Percentiles rank a stretch among this genome's conserved stretches.
phyloP scores from a whole-genome alignment of 2,329 filamentous ascomycete species.

The Exophiala sp. region DNA sequence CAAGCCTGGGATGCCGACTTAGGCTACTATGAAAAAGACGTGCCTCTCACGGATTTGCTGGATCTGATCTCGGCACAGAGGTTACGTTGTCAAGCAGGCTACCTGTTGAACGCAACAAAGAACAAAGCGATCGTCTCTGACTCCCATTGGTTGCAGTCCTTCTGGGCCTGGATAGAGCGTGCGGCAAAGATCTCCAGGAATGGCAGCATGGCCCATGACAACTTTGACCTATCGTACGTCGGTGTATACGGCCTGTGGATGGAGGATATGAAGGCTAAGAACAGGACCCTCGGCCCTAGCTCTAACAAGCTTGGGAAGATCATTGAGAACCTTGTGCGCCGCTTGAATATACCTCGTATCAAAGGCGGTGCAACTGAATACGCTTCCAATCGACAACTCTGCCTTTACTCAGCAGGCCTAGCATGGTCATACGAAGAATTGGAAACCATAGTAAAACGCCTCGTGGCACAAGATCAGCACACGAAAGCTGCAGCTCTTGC shows the following conservation, averaged over 20 bases:
- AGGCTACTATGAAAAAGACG: conserved; percentile 24
- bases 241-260: conserved; percentile 59
- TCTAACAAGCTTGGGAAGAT: conserved; percentile 31
- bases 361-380: conserved; percentile 51
- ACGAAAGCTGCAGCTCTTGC: conserved; percentile 63
- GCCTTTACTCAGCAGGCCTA: conserved; percentile 58
- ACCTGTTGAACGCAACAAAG: conserved; percentile 50
- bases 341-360: conserved; percentile 51
- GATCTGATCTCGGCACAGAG: conserved; percentile 44
- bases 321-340: conserved; percentile 50
- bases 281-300: conserved; percentile 18
- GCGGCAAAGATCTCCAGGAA: conserved; percentile 40
- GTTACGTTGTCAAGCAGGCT: conserved; percentile 53
- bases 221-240: conserved; percentile 59
- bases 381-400: conserved; percentile 57
- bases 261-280: conserved; percentile 46
- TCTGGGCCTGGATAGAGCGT: conserved; percentile 59
- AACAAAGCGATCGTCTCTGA: conserved; percentile 56
- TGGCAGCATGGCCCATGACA: conserved; percentile 54
- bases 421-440: conserved; percentile 51
- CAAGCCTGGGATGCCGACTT: conserved; percentile 23
- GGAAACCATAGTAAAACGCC: conserved; percentile 47
- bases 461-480: conserved; percentile 53
- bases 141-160: conserved; percentile 53
- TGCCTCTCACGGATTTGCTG: conserved; percentile 40